Evolutionary conservation across 2,329 filamentous ascomycete species (phyloP), one percentile per base, ranked within the genome.

Genomic region (Phaeosphaeriaceae sp.): DNA sequence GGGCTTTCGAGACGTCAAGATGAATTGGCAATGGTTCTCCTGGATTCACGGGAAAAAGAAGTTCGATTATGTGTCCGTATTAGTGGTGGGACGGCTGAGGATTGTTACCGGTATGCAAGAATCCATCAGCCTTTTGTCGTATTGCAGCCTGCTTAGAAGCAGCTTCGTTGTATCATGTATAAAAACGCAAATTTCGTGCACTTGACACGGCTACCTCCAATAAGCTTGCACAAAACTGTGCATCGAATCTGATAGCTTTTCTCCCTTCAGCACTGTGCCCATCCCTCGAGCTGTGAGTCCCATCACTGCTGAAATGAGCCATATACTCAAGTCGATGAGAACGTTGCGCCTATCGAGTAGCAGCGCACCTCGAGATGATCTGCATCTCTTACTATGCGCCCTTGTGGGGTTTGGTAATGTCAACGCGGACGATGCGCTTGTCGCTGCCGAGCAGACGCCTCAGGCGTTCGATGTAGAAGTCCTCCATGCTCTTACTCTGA

Each of bases 401-500:
- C 22, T 31, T 31, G 22, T 24, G 2, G 7, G 11, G 53, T 60
- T 25, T 61, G 19, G 48, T 50, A 40, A 73, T 59, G 25, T 57
- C 60, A 44, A 70, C 61, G 22, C 67, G 68, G 41, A 67, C 55
- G 21, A 49, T 47, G 9, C 70, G 59, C 31, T 65, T 57, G 21
- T 47, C 19, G 24, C 45, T 58, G 17, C 59, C 54, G 36, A 76
- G 62, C 22, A 73, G 44, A 33, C 63, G 67, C 53, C 65, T 62
- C 5, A 75, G 59, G 20, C 70, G 62, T 41, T 56, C 51, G 19
- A 70, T 46, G 48, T 73, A 75, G 62, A 72, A 69, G 5, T 73
- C 59, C 46, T 65, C 61, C 6, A 66, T 47, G n/a, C 55, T 63
- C 48, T 58, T 67, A 53, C 56, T 63, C 1, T 61, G 46, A 22